Evolutionary conservation across 2,329 filamentous ascomycete genomes (phyloP), one percentile per base, ranked within the genome.

Genomic region (Hymenotorrendiella dingleyae): DNA sequence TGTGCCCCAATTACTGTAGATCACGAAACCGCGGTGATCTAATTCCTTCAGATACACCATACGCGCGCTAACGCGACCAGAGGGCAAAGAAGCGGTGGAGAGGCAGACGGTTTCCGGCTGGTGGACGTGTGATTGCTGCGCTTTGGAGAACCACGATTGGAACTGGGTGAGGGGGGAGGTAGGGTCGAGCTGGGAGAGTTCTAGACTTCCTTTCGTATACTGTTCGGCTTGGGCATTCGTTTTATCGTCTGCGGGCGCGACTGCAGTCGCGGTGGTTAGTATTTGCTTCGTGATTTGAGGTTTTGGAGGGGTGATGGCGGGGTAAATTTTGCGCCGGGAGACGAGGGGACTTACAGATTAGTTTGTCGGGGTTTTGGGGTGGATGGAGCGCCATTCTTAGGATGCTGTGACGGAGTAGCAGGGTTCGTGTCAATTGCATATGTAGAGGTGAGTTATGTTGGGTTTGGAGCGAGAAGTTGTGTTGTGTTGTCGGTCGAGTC

Each of bases 11-110:
- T 98, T 98, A 59, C 80, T 85, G 72, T 97, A 98, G 36, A 98
- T 73, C 32, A 97, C 88, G 66, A 94, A 98, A 12, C 90, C 89
- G 16, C 63, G 66, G 4, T 65, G 56, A 64, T 97, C 90, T 19
- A 97, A 79, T 70, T 97, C 93, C 67, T 98, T 98, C 53, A 98
- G 75, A 67, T 97, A 98, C 27, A 98, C 88, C 54, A 88, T 76
- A 46, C 93, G 86, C 3, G 86, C 82, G 35, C 81, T 88, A 16
- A 97, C 85, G 35, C 85, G 82, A 47, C 93, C 93, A 0, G 80
- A 85, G 2, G 91, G 91, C 4, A 97, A 74, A 19, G 74, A 71
- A 0, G 90, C 89, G 1, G 93, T 98, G 3, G 89, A 84, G 1
- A 98, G 73, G 2, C 84, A 89, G 58, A 88, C 89, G 1, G 93